Evolutionary conservation across 306 rosid species (phyloP).

Genomic region (Medicago truncatula): DNA sequence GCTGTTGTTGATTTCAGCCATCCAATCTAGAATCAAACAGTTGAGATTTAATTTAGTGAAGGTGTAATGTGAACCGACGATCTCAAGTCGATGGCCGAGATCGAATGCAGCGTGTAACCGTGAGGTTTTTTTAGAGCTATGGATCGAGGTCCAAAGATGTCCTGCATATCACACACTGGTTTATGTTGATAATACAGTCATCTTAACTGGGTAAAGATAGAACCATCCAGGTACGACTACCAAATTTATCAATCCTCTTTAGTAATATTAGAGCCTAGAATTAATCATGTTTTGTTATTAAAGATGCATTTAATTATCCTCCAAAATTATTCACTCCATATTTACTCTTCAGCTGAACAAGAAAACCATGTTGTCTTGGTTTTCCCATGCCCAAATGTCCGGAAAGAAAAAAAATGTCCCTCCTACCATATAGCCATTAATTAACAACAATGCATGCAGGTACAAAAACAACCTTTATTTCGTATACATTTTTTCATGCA

Average conservation of each 20-base stretch:
- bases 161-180: constrained; percentile 16
- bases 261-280: not conserved
- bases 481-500: constrained; percentile 14
- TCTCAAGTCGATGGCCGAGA: too few species aligned
- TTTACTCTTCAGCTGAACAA: constrained; percentile 9
- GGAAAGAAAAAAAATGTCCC: too few species aligned
- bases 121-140: too few species aligned
- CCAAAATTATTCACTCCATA: not conserved
- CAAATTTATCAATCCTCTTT: constrained; percentile 7
- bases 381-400: constrained; percentile 20
- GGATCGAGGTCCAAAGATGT: not conserved
- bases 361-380: constrained; percentile 3
- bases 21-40: too few species aligned
- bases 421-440: not conserved
- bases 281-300: not conserved
- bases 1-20: too few species aligned
- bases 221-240: not conserved
- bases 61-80: too few species aligned
- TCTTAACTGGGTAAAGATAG: constrained; percentile 2
- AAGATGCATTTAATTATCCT: constrained; percentile 11
- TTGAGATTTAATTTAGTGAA: too few species aligned
- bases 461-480: not conserved
- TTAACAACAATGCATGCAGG: constrained; percentile 2
- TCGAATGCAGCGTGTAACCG: too few species aligned
- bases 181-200: not conserved